phyloP scores from a whole-genome alignment of 129 eudicot species.

The Glebionis coronaria region DNA sequence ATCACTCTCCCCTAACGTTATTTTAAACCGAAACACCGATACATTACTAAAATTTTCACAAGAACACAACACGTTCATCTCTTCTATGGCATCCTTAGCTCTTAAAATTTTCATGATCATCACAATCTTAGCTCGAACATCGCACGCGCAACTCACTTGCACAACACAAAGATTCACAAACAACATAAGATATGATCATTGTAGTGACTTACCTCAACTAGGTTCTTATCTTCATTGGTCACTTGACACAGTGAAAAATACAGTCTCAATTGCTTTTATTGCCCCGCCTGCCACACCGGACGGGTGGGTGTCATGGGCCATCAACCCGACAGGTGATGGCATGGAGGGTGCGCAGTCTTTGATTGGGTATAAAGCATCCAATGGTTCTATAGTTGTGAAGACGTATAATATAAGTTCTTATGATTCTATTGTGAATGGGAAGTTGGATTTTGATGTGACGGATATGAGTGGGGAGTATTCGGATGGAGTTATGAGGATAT shows the following conservation, averaged over 20 bases:
- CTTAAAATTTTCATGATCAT: slow-evolving; percentile 16
- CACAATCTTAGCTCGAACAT: not conserved
- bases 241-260: slow-evolving; percentile 31
- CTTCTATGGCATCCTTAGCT: slow-evolving; percentile 33
- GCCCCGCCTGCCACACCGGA: slow-evolving; percentile 49
- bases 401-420: slow-evolving; percentile 62
- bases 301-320: slow-evolving; percentile 89
- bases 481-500: slow-evolving; percentile 49
- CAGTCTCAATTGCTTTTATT: slow-evolving; percentile 53
- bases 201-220: slow-evolving; percentile 54
- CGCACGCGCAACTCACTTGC: slow-evolving; percentile 40
- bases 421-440: slow-evolving; percentile 31
- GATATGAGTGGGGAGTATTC: slow-evolving; percentile 35
- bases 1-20: not conserved
- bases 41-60: slow-evolving; percentile 10
- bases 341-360: slow-evolving; percentile 75
- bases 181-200: slow-evolving; percentile 41
- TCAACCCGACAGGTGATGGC: slow-evolving; percentile 71
- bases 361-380: slow-evolving; percentile 37
- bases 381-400: slow-evolving; percentile 49
- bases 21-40: not conserved
- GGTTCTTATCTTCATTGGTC: slow-evolving; percentile 61
- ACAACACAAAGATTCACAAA: slow-evolving; percentile 51
- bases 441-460: slow-evolving; percentile 47
- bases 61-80: not conserved